phyloP scores from a whole-genome alignment of 176 grass and related monocot species.

The Eragrostis curvula region DNA sequence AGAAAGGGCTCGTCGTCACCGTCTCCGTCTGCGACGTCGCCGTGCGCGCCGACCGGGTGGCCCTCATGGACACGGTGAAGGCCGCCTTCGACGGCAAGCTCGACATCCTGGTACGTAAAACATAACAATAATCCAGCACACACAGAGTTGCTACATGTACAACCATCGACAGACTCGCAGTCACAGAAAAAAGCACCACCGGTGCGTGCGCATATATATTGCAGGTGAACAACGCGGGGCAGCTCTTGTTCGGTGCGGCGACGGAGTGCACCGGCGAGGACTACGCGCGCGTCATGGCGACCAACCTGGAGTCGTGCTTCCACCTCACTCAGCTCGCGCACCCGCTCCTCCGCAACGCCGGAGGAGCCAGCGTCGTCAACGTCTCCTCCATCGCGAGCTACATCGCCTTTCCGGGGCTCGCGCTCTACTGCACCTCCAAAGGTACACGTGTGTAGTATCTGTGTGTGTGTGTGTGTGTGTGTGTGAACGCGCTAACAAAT shows the following conservation, averaged over 20 bases:
- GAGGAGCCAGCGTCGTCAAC: conserved; percentile 38
- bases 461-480: too few relatives aligned
- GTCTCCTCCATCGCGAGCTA: conserved; percentile 33
- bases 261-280: conserved; percentile 40
- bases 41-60: conserved; percentile 5
- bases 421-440: conserved; percentile 43
- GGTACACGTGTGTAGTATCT: conserved; percentile 27
- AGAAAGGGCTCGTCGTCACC: not conserved
- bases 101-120: conserved; percentile 37
- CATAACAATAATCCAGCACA: too few relatives aligned
- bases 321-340: conserved; percentile 46
- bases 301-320: conserved; percentile 56
- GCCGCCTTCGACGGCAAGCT: conserved; percentile 26
- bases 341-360: conserved; percentile 37
- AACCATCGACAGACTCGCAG: too few relatives aligned
- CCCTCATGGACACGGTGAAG: conserved; percentile 4
- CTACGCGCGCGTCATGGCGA: conserved; percentile 41
- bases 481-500: too few relatives aligned
- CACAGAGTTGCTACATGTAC: too few relatives aligned
- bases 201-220: too few relatives aligned
- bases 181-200: too few relatives aligned
- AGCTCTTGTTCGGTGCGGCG: not conserved
- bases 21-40: conserved; percentile 22
- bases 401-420: not conserved
- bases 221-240: conserved; percentile 55